Conservation (phyloP, 2,329 filamentous ascomycete species). For the Colletotrichum tofieldiae region DNA sequence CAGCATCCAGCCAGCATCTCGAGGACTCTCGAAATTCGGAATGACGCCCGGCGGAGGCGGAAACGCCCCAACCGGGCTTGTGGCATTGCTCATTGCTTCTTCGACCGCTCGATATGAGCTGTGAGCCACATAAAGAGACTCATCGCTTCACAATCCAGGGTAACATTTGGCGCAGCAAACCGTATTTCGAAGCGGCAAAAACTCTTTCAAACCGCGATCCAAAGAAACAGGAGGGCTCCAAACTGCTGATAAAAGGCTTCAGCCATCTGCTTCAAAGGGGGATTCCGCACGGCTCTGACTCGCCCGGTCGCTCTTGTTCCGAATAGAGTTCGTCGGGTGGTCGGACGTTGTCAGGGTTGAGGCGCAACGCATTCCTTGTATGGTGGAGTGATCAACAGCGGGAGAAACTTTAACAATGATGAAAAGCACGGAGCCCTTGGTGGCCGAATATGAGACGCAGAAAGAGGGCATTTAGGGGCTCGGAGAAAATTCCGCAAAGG, state of each 20-base stretch:
- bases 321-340: conserved; percentile 32
- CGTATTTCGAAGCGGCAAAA: not conserved
- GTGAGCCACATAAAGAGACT: conserved; percentile 17
- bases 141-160: conserved; percentile 21
- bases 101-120: conserved; percentile 25
- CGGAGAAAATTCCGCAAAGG: not conserved
- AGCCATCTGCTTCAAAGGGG: not conserved
- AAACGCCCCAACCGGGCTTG: conserved; percentile 37
- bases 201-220: not conserved
- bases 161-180: not conserved
- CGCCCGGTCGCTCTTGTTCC: conserved; percentile 18
- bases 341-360: conserved; percentile 20
- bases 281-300: conserved; percentile 25
- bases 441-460: not conserved
- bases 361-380: conserved; percentile 16
- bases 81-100: conserved; percentile 34
- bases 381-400: not conserved
- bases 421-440: conserved; percentile 1
- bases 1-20: conserved; percentile 36
- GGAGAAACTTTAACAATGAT: conserved; percentile 8
- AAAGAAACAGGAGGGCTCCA: not conserved
- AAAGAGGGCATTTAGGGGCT: no score
- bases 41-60: conserved; percentile 46
- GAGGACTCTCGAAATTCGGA: conserved; percentile 45
- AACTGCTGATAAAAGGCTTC: conserved; percentile 28